Base-by-base conservation (phyloP, 257 asterid species). In the Jaltomata sinuosa region DNA sequence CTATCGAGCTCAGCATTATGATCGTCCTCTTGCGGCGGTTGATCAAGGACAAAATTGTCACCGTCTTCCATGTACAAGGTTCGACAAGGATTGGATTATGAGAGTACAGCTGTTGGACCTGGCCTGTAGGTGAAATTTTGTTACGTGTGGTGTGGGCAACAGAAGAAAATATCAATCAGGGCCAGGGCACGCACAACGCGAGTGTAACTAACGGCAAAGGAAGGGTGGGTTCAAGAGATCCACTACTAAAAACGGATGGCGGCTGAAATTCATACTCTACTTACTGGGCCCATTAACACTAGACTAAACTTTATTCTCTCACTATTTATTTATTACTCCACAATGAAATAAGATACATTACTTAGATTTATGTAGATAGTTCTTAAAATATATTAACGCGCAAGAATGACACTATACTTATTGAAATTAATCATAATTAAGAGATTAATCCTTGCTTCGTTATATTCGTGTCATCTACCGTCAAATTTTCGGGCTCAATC, bases 21-120 rank as follows among this genome's bases (percentile, higher is more conserved):
- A 45, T 38, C 88, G 65, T 77, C 90, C 16, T 67, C 57, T 21
- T 61, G 79, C 64, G 22, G 89, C 40, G 36, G 68, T 68, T 47
- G 81, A 45, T 76, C 8, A 8, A 14, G 22, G 57, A 22, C 38
- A 74, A 47, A 76, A 76, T 27, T 27, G 62, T 76, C 27, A 27
- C 27, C 42, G 81, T 76, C 81, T 47, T 77, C 82, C 82, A 77
- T 77, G 81, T 45, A 15, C n/a, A 72, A 72, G 34, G 69, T 34
- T 31, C 52, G 32, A n/a, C 11, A 40, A 14, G 2, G 4, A 19
- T 32, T 69, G 8, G 25, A 38, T 76, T 76, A 47, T 76, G 81
- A 55, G 71, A 57, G 54, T 42, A 34, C 10, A 49, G 82, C 62
- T n/a, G n/a, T n/a, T n/a, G n/a, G n/a, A n/a, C n/a, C n/a, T n/a